A percentile compares a stretch with the other conserved stretches of the same genome.
These are phyloP conservation scores for Termitomyces sp. DNA, from an alignment of 768 basidiomycete species.

Conservation along the genomic window DNA sequence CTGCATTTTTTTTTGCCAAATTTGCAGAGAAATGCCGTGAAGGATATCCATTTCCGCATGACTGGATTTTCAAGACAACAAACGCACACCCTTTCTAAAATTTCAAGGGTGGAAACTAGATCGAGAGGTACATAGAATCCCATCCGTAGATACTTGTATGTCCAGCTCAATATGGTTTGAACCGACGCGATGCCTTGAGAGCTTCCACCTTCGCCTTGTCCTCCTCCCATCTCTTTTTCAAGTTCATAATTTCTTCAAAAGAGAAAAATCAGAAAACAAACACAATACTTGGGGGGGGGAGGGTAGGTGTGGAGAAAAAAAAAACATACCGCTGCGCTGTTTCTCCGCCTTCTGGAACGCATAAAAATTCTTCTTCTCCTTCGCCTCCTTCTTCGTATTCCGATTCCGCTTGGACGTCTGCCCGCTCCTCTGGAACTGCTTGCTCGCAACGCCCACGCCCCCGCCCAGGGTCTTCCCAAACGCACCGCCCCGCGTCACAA, in stretches of 20 bases:
- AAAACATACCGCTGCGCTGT: slow-evolving; percentile 67
- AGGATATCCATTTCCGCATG: neutral
- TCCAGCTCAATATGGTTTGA: slow-evolving; percentile 75
- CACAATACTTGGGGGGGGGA: neutral
- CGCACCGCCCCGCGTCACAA: slow-evolving; percentile 88
- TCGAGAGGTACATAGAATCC: neutral
- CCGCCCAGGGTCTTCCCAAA: slow-evolving; percentile 88
- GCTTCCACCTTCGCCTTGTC: slow-evolving; percentile 84
- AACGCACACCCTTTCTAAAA: too few relatives aligned
- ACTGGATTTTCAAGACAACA: neutral
- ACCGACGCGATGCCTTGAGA: slow-evolving; percentile 71
- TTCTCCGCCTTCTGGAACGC: slow-evolving; percentile 88
- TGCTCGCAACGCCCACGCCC: slow-evolving; percentile 59
- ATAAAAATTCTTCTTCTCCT: slow-evolving; percentile 78
- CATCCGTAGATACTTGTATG: neutral
- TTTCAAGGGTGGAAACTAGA: neutral
- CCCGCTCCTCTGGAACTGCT: slow-evolving; percentile 59
- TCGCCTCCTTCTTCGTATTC: slow-evolving; percentile 50
- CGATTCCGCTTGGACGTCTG: slow-evolving; percentile 37
- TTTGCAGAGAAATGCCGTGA: neutral
- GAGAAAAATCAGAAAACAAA: neutral
- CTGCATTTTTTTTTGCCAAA: neutral
- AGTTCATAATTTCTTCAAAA: slow-evolving; percentile 61
- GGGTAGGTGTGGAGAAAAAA: too few relatives aligned
- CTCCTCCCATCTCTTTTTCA: slow-evolving; percentile 78